These are phyloP conservation scores for Euryodendron excelsum DNA, from an alignment of 148 eudicot genomes.

Conservation along the genomic window DNA sequence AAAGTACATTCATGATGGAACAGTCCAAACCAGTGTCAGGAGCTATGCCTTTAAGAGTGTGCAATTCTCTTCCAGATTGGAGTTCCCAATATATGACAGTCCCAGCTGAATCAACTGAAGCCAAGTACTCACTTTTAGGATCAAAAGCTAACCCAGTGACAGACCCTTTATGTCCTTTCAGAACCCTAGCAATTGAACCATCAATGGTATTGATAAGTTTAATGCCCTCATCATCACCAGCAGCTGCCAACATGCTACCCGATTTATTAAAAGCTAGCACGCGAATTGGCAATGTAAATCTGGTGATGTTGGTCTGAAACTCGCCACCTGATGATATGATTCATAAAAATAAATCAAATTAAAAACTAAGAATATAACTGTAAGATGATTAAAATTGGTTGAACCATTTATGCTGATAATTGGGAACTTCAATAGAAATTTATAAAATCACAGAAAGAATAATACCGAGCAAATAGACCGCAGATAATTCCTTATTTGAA, in stretches of 20 bases:
- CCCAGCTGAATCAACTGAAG: slow-evolving; percentile 84
- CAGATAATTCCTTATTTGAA: neutral
- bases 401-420: slow-evolving; percentile 8
- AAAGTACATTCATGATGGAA: slow-evolving; percentile 51
- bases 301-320: slow-evolving; percentile 88
- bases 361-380: slow-evolving; percentile 2
- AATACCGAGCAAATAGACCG: neutral
- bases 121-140: slow-evolving; percentile 86
- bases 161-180: slow-evolving; percentile 88
- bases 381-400: neutral
- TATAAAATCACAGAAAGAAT: neutral
- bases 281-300: slow-evolving; percentile 94
- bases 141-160: slow-evolving; percentile 88
- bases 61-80: slow-evolving; percentile 61
- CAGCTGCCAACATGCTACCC: slow-evolving; percentile 95
- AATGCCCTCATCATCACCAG: slow-evolving; percentile 98
- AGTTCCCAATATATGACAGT: slow-evolving; percentile 88
- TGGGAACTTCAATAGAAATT: neutral
- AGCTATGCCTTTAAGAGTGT: slow-evolving; percentile 70
- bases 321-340: slow-evolving; percentile 67
- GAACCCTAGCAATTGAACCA: slow-evolving; percentile 91
- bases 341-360: neutral
- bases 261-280: slow-evolving; percentile 80
- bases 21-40: slow-evolving; percentile 65
- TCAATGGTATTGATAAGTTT: slow-evolving; percentile 93